These are phyloP conservation scores for Lactifluus volemus DNA, from an alignment of 768 basidiomycete genomes.

Conservation along the genomic window DNA sequence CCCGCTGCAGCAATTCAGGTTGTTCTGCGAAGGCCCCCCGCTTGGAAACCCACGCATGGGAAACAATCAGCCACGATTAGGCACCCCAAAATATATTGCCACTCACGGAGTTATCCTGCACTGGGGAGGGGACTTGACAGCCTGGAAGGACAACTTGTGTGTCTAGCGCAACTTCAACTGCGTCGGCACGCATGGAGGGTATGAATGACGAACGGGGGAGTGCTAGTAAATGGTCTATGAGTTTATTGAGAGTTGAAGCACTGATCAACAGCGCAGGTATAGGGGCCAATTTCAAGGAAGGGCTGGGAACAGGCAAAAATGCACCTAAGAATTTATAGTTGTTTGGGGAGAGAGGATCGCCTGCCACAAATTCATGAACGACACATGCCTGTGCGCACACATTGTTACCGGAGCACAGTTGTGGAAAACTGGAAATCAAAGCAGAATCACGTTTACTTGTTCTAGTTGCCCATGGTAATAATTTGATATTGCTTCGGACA, in stretches of 20 bases:
- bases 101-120: background rate
- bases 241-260: background rate
- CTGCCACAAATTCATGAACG: background rate
- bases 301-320: background rate
- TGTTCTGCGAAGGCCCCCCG: background rate
- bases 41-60: background rate
- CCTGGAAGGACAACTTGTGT: background rate
- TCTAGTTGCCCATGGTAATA: no score
- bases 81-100: background rate
- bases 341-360: background rate
- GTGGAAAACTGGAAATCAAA: background rate
- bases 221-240: background rate
- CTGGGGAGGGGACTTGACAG: background rate
- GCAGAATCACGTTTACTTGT: no score
- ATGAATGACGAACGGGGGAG: background rate
- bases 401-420: background rate
- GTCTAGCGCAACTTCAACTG: background rate
- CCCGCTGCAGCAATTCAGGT: no score
- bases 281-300: background rate
- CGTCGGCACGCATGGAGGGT: background rate
- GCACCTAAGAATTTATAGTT: background rate
- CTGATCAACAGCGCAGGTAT: background rate
- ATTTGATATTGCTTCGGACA: no score
- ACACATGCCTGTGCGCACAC: background rate
- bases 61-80: background rate